A percentile compares a stretch with the other conserved stretches of the same genome.
Evolutionary conservation across 352 stramenopile genomes (phyloP).

Genomic region (Pythium dissimile): DNA sequence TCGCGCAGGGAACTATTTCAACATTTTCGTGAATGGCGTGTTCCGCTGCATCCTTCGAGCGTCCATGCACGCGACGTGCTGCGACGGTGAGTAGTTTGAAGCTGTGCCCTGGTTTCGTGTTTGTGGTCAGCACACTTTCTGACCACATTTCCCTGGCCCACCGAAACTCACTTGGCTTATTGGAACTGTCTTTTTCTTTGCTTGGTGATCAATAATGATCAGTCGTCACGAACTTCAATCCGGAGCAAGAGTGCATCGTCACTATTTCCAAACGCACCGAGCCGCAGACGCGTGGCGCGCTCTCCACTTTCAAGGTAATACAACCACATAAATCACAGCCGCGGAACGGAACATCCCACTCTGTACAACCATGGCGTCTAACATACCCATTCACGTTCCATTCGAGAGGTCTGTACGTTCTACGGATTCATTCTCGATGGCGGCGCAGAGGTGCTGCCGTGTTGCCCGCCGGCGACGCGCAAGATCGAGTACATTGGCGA

Average conservation of each 20-base stretch:
- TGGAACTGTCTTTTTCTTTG: slow-evolving; percentile 2
- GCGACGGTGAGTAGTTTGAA: slow-evolving; percentile 46
- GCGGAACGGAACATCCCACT: too few species aligned
- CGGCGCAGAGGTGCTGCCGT: slow-evolving; percentile 53
- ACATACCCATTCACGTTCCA: background rate
- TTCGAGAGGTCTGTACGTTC: slow-evolving; percentile 74
- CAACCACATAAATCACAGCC: too few species aligned
- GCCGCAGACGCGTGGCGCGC: slow-evolving; percentile 75
- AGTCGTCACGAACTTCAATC: slow-evolving; percentile 65
- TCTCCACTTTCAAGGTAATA: slow-evolving; percentile 83
- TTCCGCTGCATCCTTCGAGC: slow-evolving; percentile 77
- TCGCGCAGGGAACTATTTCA: slow-evolving; percentile 81
- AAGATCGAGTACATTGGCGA: slow-evolving; percentile 87
- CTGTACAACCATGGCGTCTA: too few species aligned
- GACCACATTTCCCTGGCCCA: slow-evolving; percentile 1
- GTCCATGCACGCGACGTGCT: slow-evolving; percentile 73
- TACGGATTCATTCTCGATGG: slow-evolving; percentile 85
- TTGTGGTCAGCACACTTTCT: slow-evolving; percentile 17
- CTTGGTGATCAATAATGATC: slow-evolving; percentile 21
- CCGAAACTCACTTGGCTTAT: background rate
- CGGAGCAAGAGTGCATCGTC: slow-evolving; percentile 52
- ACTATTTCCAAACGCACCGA: slow-evolving; percentile 81
- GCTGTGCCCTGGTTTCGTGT: background rate
- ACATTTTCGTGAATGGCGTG: slow-evolving; percentile 76
- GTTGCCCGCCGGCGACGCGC: slow-evolving; percentile 29